Evolutionary conservation across 352 stramenopile species (phyloP).

Genomic region (Phytopythium kandeliae): DNA sequence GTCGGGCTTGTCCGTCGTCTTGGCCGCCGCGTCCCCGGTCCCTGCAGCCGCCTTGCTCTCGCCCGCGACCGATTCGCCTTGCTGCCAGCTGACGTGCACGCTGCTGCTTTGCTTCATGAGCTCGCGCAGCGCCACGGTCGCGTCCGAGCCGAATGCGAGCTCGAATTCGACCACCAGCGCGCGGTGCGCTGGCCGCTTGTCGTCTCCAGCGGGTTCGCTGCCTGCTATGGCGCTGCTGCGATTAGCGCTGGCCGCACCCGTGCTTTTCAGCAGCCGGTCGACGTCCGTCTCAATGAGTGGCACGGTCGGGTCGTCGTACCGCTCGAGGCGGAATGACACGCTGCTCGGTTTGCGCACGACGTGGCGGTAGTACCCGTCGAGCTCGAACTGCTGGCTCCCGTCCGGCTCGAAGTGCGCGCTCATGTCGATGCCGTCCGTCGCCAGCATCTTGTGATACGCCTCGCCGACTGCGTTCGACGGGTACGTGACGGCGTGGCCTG

Average conservation of each 20-base stretch:
- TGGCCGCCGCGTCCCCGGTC: constrained; percentile 4
- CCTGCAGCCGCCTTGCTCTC: not conserved
- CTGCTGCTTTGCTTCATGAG: constrained; percentile 92
- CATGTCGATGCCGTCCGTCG: constrained; percentile 54
- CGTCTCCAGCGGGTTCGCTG: not conserved
- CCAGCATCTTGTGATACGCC: constrained; percentile 46
- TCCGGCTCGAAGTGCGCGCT: constrained; percentile 36
- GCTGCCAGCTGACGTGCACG: constrained; percentile 60
- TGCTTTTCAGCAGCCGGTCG: constrained; percentile 45
- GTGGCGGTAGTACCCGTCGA: constrained; percentile 89
- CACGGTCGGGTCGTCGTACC: constrained; percentile 86
- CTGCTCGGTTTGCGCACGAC: constrained; percentile 85
- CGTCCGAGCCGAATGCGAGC: constrained; percentile 71
- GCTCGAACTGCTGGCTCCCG: constrained; percentile 52
- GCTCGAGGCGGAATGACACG: constrained; percentile 78
- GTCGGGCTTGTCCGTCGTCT: constrained; percentile 4
- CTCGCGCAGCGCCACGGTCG: constrained; percentile 92
- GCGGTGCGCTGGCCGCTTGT: constrained; percentile 15
- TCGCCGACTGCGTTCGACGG: constrained; percentile 65
- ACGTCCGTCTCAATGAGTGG: constrained; percentile 90
- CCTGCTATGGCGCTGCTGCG: not conserved
- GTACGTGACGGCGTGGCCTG: constrained; percentile 85
- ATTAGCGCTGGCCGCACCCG: not conserved
- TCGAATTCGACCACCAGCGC: constrained; percentile 56
- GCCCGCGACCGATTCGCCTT: constrained; percentile 7